Conservation (phyloP, 331 rosid genomes). For the Erythrophleum ivorense region DNA sequence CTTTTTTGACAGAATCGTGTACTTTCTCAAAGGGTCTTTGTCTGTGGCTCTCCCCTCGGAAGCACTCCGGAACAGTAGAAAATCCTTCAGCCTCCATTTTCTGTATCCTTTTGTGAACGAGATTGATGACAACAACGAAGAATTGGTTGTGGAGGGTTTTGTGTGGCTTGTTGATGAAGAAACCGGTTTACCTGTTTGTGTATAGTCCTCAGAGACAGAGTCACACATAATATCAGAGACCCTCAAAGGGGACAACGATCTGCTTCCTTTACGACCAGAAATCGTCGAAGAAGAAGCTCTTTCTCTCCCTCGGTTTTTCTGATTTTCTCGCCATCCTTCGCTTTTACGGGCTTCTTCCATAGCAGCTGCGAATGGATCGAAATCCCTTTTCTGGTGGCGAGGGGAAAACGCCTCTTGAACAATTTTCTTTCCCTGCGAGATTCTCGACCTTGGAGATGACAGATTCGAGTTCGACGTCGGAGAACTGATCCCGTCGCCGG, state of each 20-base stretch:
- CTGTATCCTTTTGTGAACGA: constrained; percentile 64
- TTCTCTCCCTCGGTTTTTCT: constrained; percentile 57
- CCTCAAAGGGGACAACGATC: constrained; percentile 72
- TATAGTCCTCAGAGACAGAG: constrained; percentile 42
- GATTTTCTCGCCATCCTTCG: not conserved
- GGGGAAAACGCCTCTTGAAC: constrained; percentile 54
- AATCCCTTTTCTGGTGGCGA: constrained; percentile 34
- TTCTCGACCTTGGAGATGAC: constrained; percentile 49
- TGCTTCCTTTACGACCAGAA: constrained; percentile 57
- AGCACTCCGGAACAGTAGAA: constrained; percentile 79
- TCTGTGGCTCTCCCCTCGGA: constrained; percentile 87
- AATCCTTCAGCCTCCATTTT: constrained; percentile 80
- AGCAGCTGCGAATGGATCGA: constrained; percentile 61
- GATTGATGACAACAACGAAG: constrained; percentile 62
- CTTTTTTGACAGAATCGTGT: constrained; percentile 54
- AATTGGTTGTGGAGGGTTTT: constrained; percentile 37
- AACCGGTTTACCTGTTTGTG: constrained; percentile 1
- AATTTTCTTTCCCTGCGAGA: constrained; percentile 49
- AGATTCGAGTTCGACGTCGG: constrained; percentile 1
- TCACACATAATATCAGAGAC: constrained; percentile 63
- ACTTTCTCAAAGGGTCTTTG: constrained; percentile 63
- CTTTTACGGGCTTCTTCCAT: constrained; percentile 49
- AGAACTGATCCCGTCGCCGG: constrained; percentile 25
- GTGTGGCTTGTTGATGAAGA: constrained; percentile 48
- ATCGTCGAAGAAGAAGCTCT: constrained; percentile 27